phyloP scores from a whole-genome alignment of 371 early-diverging fungal species.

The Mucor circinelloides region DNA sequence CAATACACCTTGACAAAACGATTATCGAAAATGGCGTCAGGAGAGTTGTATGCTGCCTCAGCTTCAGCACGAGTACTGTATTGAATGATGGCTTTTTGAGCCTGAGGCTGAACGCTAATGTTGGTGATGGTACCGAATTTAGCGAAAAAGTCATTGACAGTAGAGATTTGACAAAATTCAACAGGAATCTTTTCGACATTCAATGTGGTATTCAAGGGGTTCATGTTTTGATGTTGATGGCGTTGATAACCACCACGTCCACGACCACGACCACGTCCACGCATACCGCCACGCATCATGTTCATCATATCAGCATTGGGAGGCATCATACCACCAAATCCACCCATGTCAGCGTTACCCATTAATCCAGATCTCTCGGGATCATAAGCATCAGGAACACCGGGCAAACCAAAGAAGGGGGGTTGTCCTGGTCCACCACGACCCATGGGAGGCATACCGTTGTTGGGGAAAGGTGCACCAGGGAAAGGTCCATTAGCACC shows the following conservation, averaged over 20 bases:
- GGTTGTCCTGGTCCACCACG: constrained; percentile 10
- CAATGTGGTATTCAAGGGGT: constrained; percentile 53
- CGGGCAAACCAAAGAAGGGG: constrained; percentile 28
- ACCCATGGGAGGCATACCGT: constrained; percentile 22
- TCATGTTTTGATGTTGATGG: constrained; percentile 17
- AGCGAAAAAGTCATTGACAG: constrained; percentile 74
- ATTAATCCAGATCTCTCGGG: constrained; percentile 49
- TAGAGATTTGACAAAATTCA: constrained; percentile 65
- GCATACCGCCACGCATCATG: constrained; percentile 19
- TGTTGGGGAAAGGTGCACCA: constrained; percentile 20
- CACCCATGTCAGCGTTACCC: constrained; percentile 10
- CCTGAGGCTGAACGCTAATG: constrained; percentile 60
- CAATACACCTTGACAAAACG: constrained; percentile 89
- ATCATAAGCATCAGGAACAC: constrained; percentile 45
- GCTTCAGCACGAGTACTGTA: constrained; percentile 70
- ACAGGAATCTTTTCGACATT: constrained; percentile 78
- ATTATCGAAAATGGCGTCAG: constrained; percentile 86
- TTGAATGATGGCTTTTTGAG: constrained; percentile 66
- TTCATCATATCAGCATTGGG: constrained; percentile 9
- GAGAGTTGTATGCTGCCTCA: constrained; percentile 70
- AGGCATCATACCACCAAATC: constrained; percentile 13
- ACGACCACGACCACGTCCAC: constrained; percentile 38
- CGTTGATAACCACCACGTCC: constrained; percentile 30
- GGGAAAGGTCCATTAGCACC: constrained; percentile 31
- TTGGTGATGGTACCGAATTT: constrained; percentile 76